These are phyloP conservation scores for Didymosphaeria variabile DNA, from an alignment of 2,329 filamentous ascomycete genomes.

Conservation along the genomic window DNA sequence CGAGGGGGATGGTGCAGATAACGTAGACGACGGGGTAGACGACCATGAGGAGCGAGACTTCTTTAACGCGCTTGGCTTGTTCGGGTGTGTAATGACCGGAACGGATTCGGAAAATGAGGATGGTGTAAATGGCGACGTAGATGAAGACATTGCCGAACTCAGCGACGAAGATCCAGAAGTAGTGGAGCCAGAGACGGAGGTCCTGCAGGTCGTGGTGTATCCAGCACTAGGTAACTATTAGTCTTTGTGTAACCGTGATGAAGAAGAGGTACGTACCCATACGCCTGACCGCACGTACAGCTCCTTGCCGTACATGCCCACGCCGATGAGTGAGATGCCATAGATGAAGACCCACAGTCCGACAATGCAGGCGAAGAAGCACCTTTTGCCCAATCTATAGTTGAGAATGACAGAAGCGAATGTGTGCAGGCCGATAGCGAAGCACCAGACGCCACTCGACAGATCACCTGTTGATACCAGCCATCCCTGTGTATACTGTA, in stretches of 20 bases:
- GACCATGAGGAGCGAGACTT: constrained; percentile 66
- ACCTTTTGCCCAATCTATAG: constrained; percentile 60
- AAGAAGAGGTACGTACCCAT: constrained; percentile 55
- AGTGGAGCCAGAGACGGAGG: constrained; percentile 69
- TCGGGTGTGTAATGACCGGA: constrained; percentile 46
- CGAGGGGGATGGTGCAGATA: constrained; percentile 72
- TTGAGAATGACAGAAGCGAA: constrained; percentile 69
- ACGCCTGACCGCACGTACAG: constrained; percentile 72
- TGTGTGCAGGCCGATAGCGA: constrained; percentile 71
- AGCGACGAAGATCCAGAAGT: constrained; percentile 70
- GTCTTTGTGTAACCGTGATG: neutral
- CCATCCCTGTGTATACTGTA: constrained; percentile 66
- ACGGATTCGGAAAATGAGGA: constrained; percentile 50
- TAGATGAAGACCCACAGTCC: constrained; percentile 68
- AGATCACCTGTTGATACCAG: constrained; percentile 73
- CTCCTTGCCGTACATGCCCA: constrained; percentile 53
- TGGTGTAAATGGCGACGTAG: constrained; percentile 56
- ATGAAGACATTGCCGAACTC: constrained; percentile 62
- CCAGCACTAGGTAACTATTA: constrained; percentile 63
- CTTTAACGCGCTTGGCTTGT: constrained; percentile 47
- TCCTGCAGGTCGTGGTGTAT: constrained; percentile 64
- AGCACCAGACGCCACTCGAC: constrained; percentile 72
- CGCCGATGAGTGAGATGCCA: constrained; percentile 63
- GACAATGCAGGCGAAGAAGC: constrained; percentile 61
- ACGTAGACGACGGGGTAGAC: constrained; percentile 75